Base-by-base conservation (phyloP, 371 early-diverging fungal species). In the Actinomortierella ambigua region DNA sequence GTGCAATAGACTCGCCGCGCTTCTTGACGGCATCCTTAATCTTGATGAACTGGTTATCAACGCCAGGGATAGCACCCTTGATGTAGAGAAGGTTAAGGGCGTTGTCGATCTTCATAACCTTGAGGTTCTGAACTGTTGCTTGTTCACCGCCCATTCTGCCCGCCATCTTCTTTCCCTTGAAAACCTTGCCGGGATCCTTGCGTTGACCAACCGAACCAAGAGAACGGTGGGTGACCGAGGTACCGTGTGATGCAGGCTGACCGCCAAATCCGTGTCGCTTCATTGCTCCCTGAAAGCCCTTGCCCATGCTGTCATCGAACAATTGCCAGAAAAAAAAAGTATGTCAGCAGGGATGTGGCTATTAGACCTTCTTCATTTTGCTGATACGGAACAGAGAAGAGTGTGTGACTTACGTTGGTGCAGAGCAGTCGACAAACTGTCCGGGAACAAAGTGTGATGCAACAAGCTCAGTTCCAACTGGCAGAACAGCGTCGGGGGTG, bases 281-380 rank as follows among this genome's bases (percentile, higher is more conserved):
- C 97, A 98, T 97, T 5, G 89, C 96, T 77, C 98, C 98, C 69
- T 93, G 93, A 81, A 97, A 98, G 26, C 98, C 98, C 78, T 98
- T 98, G 58, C 95, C 97, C 55, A 90, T 86, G 22, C 93, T 93
- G 68, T 9, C 61, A 47, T 0, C 17, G 44, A 47, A 28, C 28
- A 55, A 43, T 29, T 20, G 42, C 46, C 18, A 50, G n/a, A 28
- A 23, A n/a, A 40, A 9, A 23, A n/a, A 20, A 50, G 22, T 49
- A 57, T 42, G 34, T 58, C 28, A 43, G 9, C 14, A 34, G 47
- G 42, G 56, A 13, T 47, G 43, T 47, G 15, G 26, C 18, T 40
- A 13, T n/a, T 27, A 26, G 6, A 23, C 44, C 20, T 27, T 23
- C 34, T 29, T 7, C 18, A 44, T 17, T 3, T 34, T 4, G 34